Conservation (phyloP, 495 filamentous ascomycete genomes). For the Margaritispora aquatica region DNA sequence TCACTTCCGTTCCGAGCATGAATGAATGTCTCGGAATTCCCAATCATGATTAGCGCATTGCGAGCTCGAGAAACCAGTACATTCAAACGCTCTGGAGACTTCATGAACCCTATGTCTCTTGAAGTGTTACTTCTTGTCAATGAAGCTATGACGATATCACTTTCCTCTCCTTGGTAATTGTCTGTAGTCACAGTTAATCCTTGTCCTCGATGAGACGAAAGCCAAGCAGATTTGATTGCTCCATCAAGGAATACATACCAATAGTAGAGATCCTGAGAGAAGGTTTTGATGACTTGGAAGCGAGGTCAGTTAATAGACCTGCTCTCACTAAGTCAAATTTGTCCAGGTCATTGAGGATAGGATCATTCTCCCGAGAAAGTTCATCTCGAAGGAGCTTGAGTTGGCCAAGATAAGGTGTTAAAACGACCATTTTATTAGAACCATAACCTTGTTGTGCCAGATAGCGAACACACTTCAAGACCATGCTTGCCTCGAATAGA, state of each 20-base stretch:
- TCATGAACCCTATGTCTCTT: slow-evolving; percentile 72
- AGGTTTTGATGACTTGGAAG: slow-evolving; percentile 43
- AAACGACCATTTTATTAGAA: slow-evolving; percentile 56
- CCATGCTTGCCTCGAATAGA: slow-evolving; percentile 59
- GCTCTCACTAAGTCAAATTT: slow-evolving; percentile 59
- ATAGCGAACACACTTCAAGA: slow-evolving; percentile 62
- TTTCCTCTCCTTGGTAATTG: slow-evolving; percentile 80
- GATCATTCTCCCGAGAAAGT: slow-evolving; percentile 46
- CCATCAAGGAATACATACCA: slow-evolving; percentile 32
- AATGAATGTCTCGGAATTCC: slow-evolving; percentile 63
- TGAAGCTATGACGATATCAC: slow-evolving; percentile 63
- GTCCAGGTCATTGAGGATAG: slow-evolving; percentile 66
- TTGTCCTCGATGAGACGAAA: background rate
- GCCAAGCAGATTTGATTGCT: background rate
- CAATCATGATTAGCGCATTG: slow-evolving; percentile 62
- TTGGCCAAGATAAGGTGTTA: slow-evolving; percentile 74
- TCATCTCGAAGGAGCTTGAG: slow-evolving; percentile 48
- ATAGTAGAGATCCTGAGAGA: slow-evolving; percentile 59
- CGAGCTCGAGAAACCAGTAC: slow-evolving; percentile 68
- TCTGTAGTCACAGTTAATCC: slow-evolving; percentile 33
- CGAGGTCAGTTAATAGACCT: slow-evolving; percentile 51
- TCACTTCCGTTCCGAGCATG: slow-evolving; percentile 51
- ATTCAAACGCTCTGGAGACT: slow-evolving; percentile 59
- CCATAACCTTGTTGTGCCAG: slow-evolving; percentile 72
- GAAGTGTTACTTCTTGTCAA: slow-evolving; percentile 60